These are phyloP conservation scores for Neonectria hederae DNA, from an alignment of 2,329 filamentous ascomycete genomes.

Conservation along the genomic window DNA sequence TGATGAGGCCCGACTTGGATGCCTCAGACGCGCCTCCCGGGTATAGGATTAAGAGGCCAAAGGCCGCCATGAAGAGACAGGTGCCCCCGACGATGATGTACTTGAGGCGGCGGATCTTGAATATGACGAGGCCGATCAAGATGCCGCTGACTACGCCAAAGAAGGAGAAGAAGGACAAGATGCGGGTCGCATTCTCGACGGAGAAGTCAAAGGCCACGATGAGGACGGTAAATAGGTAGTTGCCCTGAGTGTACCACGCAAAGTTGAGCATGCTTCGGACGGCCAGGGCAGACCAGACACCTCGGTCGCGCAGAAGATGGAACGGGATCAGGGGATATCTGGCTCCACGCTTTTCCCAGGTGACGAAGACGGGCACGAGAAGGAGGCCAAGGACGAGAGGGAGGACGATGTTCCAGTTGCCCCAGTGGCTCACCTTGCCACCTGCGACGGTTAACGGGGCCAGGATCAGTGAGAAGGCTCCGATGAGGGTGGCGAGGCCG, in stretches of 20 bases:
- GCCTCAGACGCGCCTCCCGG: slow-evolving; percentile 57
- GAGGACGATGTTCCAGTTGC: slow-evolving; percentile 58
- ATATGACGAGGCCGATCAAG: slow-evolving; percentile 61
- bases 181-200: slow-evolving; percentile 63
- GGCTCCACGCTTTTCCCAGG: slow-evolving; percentile 62
- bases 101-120: slow-evolving; percentile 63
- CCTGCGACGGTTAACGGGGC: slow-evolving; percentile 65
- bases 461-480: slow-evolving; percentile 58
- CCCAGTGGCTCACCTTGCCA: slow-evolving; percentile 58
- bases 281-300: slow-evolving; percentile 68
- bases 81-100: slow-evolving; percentile 67
- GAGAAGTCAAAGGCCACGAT: slow-evolving; percentile 67
- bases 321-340: slow-evolving; percentile 66
- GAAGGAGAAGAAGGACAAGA: slow-evolving; percentile 63
- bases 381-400: slow-evolving; percentile 62
- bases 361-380: slow-evolving; percentile 58
- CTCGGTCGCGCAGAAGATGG: slow-evolving; percentile 65
- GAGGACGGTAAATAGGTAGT: slow-evolving; percentile 69
- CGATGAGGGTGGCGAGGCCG: slow-evolving; percentile 58
- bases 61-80: slow-evolving; percentile 63
- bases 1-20: slow-evolving; percentile 61
- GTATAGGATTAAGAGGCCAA: slow-evolving; percentile 64
- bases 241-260: slow-evolving; percentile 66
- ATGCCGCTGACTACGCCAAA: slow-evolving; percentile 65
- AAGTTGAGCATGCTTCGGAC: slow-evolving; percentile 61